Conservation (phyloP, 805 yeast species). For the Wickerhamomyces tratensis region DNA sequence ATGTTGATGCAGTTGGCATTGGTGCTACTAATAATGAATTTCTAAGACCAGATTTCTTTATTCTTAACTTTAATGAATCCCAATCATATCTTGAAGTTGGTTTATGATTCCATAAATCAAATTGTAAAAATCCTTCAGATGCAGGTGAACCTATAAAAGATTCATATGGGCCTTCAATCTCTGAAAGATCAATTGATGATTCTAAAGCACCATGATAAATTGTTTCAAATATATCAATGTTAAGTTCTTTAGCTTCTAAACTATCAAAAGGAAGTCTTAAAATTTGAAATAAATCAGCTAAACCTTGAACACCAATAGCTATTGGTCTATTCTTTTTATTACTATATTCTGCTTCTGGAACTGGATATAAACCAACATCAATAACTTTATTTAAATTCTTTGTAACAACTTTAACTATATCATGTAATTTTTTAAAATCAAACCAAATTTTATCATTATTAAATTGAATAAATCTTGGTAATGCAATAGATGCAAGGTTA, state of each 20-base stretch:
- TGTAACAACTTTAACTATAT: constrained; percentile 66
- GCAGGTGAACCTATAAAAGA: constrained; percentile 83
- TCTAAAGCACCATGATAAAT: constrained; percentile 91
- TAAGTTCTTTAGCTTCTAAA: constrained; percentile 61
- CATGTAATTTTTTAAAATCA: constrained; percentile 69
- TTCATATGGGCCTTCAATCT: constrained; percentile 57
- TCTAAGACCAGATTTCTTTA: constrained; percentile 61
- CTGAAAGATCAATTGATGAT: constrained; percentile 76
- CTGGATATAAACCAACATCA: constrained; percentile 81
- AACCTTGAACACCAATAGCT: constrained; percentile 97
- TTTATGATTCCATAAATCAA: constrained; percentile 74
- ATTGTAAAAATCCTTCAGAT: constrained; percentile 76
- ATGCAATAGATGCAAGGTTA: constrained; percentile 84
- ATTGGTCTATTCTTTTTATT: constrained; percentile 84
- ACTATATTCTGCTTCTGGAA: constrained; percentile 61
- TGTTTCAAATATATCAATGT: constrained; percentile 86
- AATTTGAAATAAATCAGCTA: constrained; percentile 80
- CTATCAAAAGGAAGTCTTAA: constrained; percentile 85
- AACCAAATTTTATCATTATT: constrained; percentile 39
- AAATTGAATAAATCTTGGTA: constrained; percentile 63
- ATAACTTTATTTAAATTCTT: constrained; percentile 75
- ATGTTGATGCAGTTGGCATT: constrained; percentile 98
- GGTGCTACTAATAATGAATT: constrained; percentile 88
- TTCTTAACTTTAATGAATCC: constrained; percentile 54
- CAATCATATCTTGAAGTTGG: constrained; percentile 87